Evolutionary conservation across 1,284 basidiomycete genomes (phyloP).

Genomic region (Cystobasidium sp.): DNA sequence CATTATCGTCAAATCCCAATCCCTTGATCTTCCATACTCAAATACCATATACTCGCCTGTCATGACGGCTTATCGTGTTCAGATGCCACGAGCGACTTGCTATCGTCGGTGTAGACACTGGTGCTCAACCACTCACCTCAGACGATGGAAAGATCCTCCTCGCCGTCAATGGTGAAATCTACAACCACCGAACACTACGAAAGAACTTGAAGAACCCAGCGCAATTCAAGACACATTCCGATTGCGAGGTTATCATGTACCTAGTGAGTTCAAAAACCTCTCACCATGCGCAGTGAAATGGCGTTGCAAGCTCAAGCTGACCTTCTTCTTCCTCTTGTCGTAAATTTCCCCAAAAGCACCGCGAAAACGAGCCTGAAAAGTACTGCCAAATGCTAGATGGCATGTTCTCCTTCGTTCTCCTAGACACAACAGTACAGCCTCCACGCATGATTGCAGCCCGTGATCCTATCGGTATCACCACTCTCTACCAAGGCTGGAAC

Average conservation of each 20-base stretch:
- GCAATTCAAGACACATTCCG: constrained; percentile 95
- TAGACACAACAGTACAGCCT: constrained; percentile 89
- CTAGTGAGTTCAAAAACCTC: constrained; percentile 64
- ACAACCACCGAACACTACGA: constrained; percentile 90
- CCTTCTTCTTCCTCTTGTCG: neutral
- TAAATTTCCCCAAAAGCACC: constrained; percentile 66
- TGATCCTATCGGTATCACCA: constrained; percentile 97
- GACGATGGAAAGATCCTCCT: constrained; percentile 84
- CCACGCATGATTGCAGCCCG: constrained; percentile 91
- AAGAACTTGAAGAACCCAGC: constrained; percentile 68
- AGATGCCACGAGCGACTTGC: constrained; percentile 68
- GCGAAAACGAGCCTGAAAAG: constrained; percentile 71
- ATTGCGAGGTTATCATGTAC: constrained; percentile 96
- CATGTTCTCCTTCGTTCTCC: constrained; percentile 97
- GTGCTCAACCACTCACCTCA: constrained; percentile 91
- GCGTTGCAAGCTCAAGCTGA: neutral
- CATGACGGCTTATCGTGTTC: neutral
- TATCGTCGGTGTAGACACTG: constrained; percentile 97
- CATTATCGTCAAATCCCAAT: neutral
- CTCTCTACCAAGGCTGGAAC: constrained; percentile 93
- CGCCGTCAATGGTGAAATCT: constrained; percentile 98
- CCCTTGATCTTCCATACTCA: neutral
- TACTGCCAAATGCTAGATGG: constrained; percentile 86
- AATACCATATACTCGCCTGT: neutral
- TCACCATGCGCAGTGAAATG: neutral